Conservation (phyloP, 1,139 yeast species). For the Yamadazyma songkhlaensis region DNA sequence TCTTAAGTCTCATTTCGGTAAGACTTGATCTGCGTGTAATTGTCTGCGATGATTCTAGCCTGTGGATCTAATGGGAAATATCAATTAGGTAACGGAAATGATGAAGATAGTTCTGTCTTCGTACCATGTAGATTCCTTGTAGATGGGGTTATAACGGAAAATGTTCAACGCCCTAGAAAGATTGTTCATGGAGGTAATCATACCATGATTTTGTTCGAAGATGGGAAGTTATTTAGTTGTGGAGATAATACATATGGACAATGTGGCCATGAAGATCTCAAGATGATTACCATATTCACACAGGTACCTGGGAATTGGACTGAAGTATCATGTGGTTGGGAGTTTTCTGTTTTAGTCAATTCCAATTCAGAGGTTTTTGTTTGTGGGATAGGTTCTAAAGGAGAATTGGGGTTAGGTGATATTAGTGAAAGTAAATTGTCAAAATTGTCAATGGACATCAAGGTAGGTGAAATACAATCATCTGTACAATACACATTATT, state of each 20-base stretch:
- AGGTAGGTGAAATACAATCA: conserved; percentile 31
- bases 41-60: conserved; percentile 9
- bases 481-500: conserved; percentile 61
- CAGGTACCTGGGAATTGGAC: conserved; percentile 36
- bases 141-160: conserved; percentile 9
- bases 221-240: conserved; percentile 52
- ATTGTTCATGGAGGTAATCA: conserved; percentile 87
- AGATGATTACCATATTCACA: conserved; percentile 16
- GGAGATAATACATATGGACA: conserved; percentile 65
- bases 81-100: conserved; percentile 68
- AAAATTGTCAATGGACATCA: conserved; percentile 14
- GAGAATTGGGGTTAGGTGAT: conserved; percentile 69
- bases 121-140: conserved; percentile 21
- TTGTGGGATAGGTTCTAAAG: conserved; percentile 65
- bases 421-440: conserved; percentile 14
- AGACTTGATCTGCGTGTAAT: not conserved
- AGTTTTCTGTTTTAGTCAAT: conserved; percentile 56
- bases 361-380: conserved; percentile 39
- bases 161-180: conserved; percentile 14
- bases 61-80: conserved; percentile 85
- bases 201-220: conserved; percentile 54
- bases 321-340: conserved; percentile 74
- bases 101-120: conserved; percentile 48
- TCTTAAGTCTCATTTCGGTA: not conserved
- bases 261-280: conserved; percentile 32